A percentile compares a stretch with the other conserved stretches of the same genome.
phyloP scores from a whole-genome alignment of 2,329 filamentous ascomycete species.

The Aspergillus fumigatus region DNA sequence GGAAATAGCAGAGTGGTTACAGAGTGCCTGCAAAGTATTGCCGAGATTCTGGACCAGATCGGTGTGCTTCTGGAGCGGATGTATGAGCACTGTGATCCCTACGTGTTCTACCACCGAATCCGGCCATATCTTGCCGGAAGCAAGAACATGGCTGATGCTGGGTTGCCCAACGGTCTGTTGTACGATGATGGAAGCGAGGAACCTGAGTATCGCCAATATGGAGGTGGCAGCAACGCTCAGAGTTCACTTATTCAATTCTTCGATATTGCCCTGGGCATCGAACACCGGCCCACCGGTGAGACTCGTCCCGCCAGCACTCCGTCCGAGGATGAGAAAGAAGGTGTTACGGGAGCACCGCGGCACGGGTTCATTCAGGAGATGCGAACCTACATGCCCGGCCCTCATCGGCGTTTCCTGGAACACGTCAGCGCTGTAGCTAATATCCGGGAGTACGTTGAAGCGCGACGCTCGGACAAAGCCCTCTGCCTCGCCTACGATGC shows the following conservation, averaged over 20 bases:
- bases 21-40: slow-evolving; percentile 72
- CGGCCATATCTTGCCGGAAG: slow-evolving; percentile 93
- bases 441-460: slow-evolving; percentile 76
- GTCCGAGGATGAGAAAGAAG: slow-evolving; percentile 35
- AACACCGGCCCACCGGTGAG: slow-evolving; percentile 84
- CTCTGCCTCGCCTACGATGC: slow-evolving; percentile 83
- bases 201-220: slow-evolving; percentile 73
- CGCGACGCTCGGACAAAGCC: slow-evolving; percentile 55
- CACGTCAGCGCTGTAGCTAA: slow-evolving; percentile 78
- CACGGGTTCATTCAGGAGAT: slow-evolving; percentile 97
- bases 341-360: slow-evolving; percentile 49
- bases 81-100: slow-evolving; percentile 93
- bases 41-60: slow-evolving; percentile 82
- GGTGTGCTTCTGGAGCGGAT: slow-evolving; percentile 75
- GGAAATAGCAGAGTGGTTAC: slow-evolving; percentile 69
- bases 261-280: slow-evolving; percentile 82
- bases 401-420: slow-evolving; percentile 82
- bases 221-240: slow-evolving; percentile 93
- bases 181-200: slow-evolving; percentile 75
- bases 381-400: slow-evolving; percentile 93
- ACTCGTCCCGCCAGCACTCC: slow-evolving; percentile 41
- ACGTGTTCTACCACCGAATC: slow-evolving; percentile 92
- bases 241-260: slow-evolving; percentile 97
- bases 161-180: slow-evolving; percentile 77
- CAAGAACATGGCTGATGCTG: slow-evolving; percentile 96